Conservation (phyloP, 768 basidiomycete genomes). For the Xerocomus spinulosus region DNA sequence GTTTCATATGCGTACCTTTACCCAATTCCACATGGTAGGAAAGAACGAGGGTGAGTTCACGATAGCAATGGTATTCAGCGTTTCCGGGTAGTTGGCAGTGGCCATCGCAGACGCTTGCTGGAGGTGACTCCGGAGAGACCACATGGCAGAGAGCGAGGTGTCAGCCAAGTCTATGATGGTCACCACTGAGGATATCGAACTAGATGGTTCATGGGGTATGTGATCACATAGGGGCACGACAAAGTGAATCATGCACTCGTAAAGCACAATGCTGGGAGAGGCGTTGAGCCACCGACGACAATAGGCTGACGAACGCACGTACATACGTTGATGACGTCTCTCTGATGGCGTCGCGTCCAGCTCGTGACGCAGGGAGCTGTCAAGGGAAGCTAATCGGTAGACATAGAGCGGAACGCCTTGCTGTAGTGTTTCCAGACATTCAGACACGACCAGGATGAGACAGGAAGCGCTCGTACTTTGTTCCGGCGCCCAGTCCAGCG, state of each 20-base stretch:
- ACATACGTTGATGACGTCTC: conserved; percentile 69
- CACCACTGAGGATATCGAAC: conserved; percentile 56
- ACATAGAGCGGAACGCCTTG: conserved; percentile 70
- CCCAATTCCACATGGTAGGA: conserved; percentile 79
- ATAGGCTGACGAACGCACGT: conserved; percentile 21
- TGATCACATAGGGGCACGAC: conserved; percentile 57
- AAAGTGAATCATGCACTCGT: conserved; percentile 65
- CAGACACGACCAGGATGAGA: not conserved
- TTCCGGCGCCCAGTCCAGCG: conserved; percentile 78
- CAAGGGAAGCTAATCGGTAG: conserved; percentile 64
- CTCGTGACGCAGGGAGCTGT: conserved; percentile 50
- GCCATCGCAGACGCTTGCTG: conserved; percentile 73
- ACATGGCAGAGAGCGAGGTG: conserved; percentile 60
- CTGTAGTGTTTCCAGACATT: conserved; percentile 29
- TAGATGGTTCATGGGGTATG: conserved; percentile 49
- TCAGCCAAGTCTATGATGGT: conserved; percentile 71
- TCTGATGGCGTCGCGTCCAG: conserved; percentile 49
- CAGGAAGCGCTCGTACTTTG: conserved; percentile 45
- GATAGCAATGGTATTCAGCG: conserved; percentile 58
- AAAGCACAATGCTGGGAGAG: conserved; percentile 50
- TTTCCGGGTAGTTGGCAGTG: conserved; percentile 81
- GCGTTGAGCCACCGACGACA: not conserved
- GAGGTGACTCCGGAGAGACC: conserved; percentile 65
- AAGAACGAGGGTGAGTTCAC: conserved; percentile 84
- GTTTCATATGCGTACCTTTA: conserved; percentile 47